Conservation (phyloP, 768 basidiomycete genomes). For the Pleurotus citrinopileatus region DNA sequence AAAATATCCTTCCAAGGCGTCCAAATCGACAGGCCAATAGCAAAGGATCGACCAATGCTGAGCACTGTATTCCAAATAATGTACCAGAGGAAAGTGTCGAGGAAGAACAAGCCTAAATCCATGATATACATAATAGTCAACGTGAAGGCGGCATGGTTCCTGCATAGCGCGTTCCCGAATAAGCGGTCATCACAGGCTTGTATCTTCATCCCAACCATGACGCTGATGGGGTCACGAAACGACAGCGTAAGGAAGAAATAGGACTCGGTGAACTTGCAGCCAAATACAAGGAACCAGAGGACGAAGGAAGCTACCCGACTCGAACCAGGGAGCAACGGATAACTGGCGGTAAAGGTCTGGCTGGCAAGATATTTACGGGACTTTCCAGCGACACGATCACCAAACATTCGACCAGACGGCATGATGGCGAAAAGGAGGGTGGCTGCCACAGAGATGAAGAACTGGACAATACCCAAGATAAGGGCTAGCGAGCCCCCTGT, state of each 20-base stretch:
- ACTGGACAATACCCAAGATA: constrained; percentile 95
- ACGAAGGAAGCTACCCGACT: constrained; percentile 76
- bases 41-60: constrained; percentile 84
- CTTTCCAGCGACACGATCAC: constrained; percentile 94
- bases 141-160: constrained; percentile 92
- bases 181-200: constrained; percentile 86
- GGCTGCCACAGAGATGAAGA: constrained; percentile 86
- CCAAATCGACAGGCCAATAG: constrained; percentile 94
- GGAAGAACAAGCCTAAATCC: constrained; percentile 95
- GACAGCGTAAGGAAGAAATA: constrained; percentile 98
- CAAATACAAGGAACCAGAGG: constrained; percentile 92
- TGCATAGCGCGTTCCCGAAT: constrained; percentile 82
- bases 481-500: constrained; percentile 72
- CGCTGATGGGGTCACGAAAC: constrained; percentile 88
- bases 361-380: constrained; percentile 95
- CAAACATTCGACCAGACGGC: constrained; percentile 98
- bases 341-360: constrained; percentile 97
- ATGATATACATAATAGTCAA: constrained; percentile 98
- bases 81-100: constrained; percentile 99
- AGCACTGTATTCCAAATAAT: constrained; percentile 99
- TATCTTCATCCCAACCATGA: constrained; percentile 96
- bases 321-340: constrained; percentile 62
- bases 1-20: constrained; percentile 99
- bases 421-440: constrained; percentile 87
- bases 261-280: constrained; percentile 94